These are phyloP conservation scores for Diaporthe aspalathi DNA, from an alignment of 2,329 filamentous ascomycete genomes.

Conservation along the genomic window DNA sequence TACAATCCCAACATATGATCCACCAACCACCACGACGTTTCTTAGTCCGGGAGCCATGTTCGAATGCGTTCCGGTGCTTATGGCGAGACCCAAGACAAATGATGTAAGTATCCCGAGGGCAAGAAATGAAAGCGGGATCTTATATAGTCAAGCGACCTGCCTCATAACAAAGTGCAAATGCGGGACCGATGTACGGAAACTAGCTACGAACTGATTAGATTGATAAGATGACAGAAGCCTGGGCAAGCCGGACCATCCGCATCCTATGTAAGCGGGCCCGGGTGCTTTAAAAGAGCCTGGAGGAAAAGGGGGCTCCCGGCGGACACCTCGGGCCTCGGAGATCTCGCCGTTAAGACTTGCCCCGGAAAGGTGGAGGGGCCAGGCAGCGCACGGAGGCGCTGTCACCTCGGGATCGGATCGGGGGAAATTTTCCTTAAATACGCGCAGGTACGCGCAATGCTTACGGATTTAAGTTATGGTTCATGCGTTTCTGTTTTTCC, in stretches of 20 bases:
- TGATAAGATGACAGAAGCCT: slow-evolving; percentile 36
- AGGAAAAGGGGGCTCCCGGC: neutral
- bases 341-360: slow-evolving; percentile 19
- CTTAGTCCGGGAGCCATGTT: slow-evolving; percentile 45
- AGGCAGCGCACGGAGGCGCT: neutral
- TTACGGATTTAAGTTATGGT: slow-evolving; percentile 6
- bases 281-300: slow-evolving; percentile 8
- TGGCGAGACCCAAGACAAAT: neutral
- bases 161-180: slow-evolving; percentile 9
- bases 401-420: neutral
- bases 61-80: neutral
- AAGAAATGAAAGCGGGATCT: neutral
- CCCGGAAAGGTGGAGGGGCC: slow-evolving; percentile 19
- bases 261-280: neutral
- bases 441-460: slow-evolving; percentile 11
- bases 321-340: slow-evolving; percentile 19
- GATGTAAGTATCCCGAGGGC: neutral
- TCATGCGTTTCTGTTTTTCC: slow-evolving; percentile 11
- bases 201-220: slow-evolving; percentile 33
- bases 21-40: slow-evolving; percentile 59
- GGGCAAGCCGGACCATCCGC: slow-evolving; percentile 3
- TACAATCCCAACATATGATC: slow-evolving; percentile 58
- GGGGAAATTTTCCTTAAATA: slow-evolving; percentile 9
- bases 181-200: neutral
- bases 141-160: slow-evolving; percentile 29